Evolutionary conservation across 208 protist species (phyloP), one percentile per base, ranked within the genome.

Genomic region (Leishmania amazonensis): DNA sequence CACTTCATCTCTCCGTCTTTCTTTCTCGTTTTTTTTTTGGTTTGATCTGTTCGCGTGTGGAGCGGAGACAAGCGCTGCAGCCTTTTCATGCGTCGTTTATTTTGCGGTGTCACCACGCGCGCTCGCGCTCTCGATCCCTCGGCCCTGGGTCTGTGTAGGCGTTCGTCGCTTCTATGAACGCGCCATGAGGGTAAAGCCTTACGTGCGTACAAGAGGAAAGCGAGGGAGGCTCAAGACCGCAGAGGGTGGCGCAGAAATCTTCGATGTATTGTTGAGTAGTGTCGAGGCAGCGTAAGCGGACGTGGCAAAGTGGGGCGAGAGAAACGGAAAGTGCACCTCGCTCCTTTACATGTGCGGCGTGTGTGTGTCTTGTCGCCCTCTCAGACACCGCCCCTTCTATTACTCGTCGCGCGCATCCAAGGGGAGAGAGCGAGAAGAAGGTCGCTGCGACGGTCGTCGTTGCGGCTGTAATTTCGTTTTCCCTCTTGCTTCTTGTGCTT

Each of bases 71-170:
- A 40, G 31, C 3, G 31, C 62, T 40, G 13, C 28, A 8, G 15
- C 62, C 31, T 68, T 3, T 68, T 40, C 5, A 6, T 68, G 15
- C 62, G 62, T 68, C 13, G 21, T 19, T 21, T 24, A 40, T 68
- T 40, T 35, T 21, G 6, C 3, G 13, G 67, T 40, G 9, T 72
- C 38, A n/a, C 67, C 67, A 72, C 58, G 31, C 40, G 21, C 42
- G 67, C 19, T 70, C 42, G 45, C 47, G 11, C 76, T 72, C n/a
- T 71, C 24, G 21, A 13, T 75, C 17, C 38, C 57, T 47, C 17
- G 77, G 49, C 54, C n/a, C 21, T 83, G 40, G 35, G 78, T n/a
- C 38, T 78, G n/a, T 83, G 78, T 51, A 17, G 78, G 40, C 9
- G 31, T 11, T 5, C 45, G 1, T 40, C 47, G 45, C 76, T 83